Percentiles rank a stretch among this genome's conserved stretches.
These are phyloP conservation scores for Alternaria longipes DNA, from an alignment of 2,329 filamentous ascomycete genomes.

Conservation along the genomic window DNA sequence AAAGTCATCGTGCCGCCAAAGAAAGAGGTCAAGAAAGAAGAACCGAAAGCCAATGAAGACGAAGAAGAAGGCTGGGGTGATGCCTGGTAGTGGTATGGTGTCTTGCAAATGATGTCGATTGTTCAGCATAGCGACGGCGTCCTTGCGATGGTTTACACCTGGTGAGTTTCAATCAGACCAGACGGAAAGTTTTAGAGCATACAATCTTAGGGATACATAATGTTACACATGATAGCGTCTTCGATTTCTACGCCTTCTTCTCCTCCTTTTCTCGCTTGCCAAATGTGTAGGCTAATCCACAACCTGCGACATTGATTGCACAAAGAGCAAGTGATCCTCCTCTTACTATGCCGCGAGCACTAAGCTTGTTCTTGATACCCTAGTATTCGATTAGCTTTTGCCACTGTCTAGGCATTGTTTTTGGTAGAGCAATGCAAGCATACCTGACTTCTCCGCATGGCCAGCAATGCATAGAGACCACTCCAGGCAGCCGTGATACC, in stretches of 20 bases:
- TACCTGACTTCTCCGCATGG: slow-evolving; percentile 64
- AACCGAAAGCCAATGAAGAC: slow-evolving; percentile 54
- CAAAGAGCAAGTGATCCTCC: slow-evolving; percentile 63
- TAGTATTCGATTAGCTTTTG: slow-evolving; percentile 24
- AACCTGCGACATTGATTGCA: slow-evolving; percentile 60
- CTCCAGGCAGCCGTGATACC: slow-evolving; percentile 72
- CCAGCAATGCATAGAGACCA: slow-evolving; percentile 70
- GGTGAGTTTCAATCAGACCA: slow-evolving; percentile 3
- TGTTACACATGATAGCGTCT: slow-evolving; percentile 6
- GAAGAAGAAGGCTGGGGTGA: slow-evolving; percentile 53
- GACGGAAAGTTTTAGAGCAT: not conserved
- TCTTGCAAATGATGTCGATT: slow-evolving; percentile 6
- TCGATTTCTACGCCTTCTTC: slow-evolving; percentile 20
- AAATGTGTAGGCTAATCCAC: slow-evolving; percentile 63
- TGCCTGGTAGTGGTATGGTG: slow-evolving; percentile 41
- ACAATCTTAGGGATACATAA: slow-evolving; percentile 10
- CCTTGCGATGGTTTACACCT: slow-evolving; percentile 9
- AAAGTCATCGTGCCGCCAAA: slow-evolving; percentile 40
- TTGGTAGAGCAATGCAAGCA: slow-evolving; percentile 1
- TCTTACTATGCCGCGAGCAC: slow-evolving; percentile 61
- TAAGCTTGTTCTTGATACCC: slow-evolving; percentile 58
- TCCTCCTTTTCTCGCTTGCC: slow-evolving; percentile 54
- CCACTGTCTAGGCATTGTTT: not conserved
- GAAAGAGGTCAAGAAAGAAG: slow-evolving; percentile 43
- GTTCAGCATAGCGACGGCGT: slow-evolving; percentile 23